phyloP scores from a whole-genome alignment of 345 rosid genomes.

The Eucalyptus cladocalyx region DNA sequence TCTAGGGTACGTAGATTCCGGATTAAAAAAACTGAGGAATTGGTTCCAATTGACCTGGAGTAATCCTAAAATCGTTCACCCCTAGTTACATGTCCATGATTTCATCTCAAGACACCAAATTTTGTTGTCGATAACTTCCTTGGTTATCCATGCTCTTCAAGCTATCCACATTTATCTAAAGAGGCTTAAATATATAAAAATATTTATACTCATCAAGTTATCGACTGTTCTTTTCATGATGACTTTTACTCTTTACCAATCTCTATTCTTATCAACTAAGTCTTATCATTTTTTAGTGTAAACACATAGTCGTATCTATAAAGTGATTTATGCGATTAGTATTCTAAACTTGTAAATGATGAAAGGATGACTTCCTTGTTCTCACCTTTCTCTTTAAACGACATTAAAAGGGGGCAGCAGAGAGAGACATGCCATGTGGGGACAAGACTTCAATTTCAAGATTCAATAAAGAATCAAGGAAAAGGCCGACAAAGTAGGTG shows the following conservation, averaged over 20 bases:
- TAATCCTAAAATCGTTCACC: neutral
- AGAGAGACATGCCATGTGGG: neutral
- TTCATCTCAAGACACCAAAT: neutral
- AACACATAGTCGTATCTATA: neutral
- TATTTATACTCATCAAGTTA: neutral
- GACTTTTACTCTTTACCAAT: neutral
- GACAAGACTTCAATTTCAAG: neutral
- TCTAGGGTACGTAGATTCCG: fast-evolving
- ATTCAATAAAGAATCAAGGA: neutral
- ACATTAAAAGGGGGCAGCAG: neutral
- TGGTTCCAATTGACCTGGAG: fast-evolving
- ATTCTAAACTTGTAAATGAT: neutral
- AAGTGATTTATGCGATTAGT: neutral
- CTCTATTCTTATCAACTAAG: neutral
- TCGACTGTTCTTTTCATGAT: neutral
- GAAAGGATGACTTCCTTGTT: neutral
- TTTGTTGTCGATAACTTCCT: neutral
- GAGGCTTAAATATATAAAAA: neutral
- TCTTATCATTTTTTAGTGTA: neutral
- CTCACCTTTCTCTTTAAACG: neutral
- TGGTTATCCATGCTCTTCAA: neutral
- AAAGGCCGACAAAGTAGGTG: neutral
- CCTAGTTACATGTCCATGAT: neutral
- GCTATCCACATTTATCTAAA: neutral
- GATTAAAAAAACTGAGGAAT: fast-evolving